A percentile compares a stretch with the other conserved stretches of the same genome.
Conservation (phyloP, 75 land plant genomes). For the Pinus taeda region DNA sequence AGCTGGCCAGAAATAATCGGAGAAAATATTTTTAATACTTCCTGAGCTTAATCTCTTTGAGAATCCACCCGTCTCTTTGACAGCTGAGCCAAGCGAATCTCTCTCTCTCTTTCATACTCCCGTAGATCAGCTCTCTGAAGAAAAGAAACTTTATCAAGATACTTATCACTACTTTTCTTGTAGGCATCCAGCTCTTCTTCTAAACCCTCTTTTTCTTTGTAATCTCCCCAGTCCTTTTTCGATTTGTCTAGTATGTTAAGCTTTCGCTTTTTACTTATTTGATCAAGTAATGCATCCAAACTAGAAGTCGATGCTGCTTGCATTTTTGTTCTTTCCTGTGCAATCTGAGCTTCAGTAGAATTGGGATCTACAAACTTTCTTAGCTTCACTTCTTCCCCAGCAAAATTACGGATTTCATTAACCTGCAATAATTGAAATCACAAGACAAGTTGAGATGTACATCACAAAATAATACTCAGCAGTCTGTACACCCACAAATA, state of each 20-base stretch:
- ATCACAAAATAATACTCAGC: neutral
- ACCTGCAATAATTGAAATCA: conserved; percentile 39
- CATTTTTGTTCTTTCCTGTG: conserved; percentile 55
- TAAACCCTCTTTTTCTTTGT: conserved; percentile 80
- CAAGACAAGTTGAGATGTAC: neutral
- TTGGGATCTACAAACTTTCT: conserved; percentile 73
- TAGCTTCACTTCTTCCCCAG: conserved; percentile 76
- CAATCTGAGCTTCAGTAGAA: conserved; percentile 60
- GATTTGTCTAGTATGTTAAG: conserved; percentile 95
- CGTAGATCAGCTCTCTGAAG: conserved; percentile 81
- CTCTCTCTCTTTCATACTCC: conserved; percentile 96
- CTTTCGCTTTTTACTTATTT: conserved; percentile 87
- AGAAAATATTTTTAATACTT: neutral
- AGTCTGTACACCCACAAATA: neutral
- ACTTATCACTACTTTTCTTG: conserved; percentile 96
- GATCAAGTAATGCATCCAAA: conserved; percentile 81
- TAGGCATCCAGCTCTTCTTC: conserved; percentile 95
- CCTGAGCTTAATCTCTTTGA: conserved; percentile 20
- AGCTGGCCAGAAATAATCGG: neutral
- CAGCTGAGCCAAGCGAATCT: conserved; percentile 74
- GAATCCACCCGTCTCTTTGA: conserved; percentile 63
- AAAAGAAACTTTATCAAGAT: conserved; percentile 88
- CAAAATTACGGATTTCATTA: conserved; percentile 73
- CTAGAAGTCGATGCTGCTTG: conserved; percentile 51
- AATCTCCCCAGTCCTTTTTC: conserved; percentile 96